These are phyloP conservation scores for Closterium sp. DNA, from an alignment of 139 green algal genomes.

Conservation along the genomic window DNA sequence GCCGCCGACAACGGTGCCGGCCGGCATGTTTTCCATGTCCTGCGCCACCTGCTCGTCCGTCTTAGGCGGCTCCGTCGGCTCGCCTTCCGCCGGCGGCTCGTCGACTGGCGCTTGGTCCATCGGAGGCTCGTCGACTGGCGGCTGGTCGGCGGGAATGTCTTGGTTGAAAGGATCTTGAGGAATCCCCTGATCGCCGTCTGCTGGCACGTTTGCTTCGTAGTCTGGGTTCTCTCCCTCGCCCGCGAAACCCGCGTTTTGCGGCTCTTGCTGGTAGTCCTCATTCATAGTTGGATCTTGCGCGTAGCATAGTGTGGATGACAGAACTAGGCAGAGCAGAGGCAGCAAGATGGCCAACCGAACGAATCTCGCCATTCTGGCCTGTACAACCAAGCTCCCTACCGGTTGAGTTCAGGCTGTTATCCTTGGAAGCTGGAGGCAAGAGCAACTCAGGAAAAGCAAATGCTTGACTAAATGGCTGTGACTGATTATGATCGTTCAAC, in stretches of 20 bases:
- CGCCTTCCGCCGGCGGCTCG: too few species aligned
- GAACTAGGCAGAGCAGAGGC: background rate
- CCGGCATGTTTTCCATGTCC: background rate
- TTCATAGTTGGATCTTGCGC: background rate
- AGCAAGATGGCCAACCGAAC: background rate
- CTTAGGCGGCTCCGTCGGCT: background rate
- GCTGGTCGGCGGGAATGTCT: background rate
- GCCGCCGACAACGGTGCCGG: background rate
- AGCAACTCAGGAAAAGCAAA: background rate
- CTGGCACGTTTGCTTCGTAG: background rate
- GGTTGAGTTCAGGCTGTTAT: too few species aligned
- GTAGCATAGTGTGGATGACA: background rate
- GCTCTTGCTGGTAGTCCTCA: background rate
- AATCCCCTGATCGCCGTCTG: background rate
- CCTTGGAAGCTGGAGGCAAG: too few species aligned
- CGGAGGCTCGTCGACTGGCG: background rate
- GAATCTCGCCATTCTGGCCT: background rate
- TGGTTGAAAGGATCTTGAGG: background rate
- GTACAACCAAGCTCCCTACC: too few species aligned
- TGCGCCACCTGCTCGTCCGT: background rate
- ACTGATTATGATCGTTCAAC: background rate
- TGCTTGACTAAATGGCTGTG: background rate
- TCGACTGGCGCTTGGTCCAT: background rate
- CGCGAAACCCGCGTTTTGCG: background rate
- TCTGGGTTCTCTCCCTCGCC: background rate